Base-by-base conservation (phyloP, 768 basidiomycete species). In the Tulasnella sp. region DNA sequence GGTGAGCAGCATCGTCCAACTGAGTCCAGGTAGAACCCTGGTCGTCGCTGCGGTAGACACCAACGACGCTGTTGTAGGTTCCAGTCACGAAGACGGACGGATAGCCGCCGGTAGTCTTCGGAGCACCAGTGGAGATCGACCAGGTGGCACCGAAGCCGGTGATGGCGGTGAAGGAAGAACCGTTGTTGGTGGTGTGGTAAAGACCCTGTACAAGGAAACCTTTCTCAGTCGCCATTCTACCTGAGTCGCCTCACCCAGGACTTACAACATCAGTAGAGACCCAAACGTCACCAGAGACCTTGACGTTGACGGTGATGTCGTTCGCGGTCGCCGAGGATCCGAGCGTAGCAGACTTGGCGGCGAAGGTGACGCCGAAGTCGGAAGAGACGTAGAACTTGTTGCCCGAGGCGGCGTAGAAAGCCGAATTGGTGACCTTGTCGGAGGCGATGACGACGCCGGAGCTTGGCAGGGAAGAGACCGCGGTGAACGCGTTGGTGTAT, bases 371-470 rank as follows among this genome's bases (percentile, higher is more conserved):
- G 9, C 86, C 89, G 11, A 82, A 82, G 73, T 90, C 83, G 5
- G 80, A 83, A 19, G 88, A 88, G 17, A 87, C 74, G 75, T 88
- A 89, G 82, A 89, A 88, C 26, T 79, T 81, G 19, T 83, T 81
- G 0, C 83, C 83, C n/a, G 84, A 82, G n/a, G 87, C 88, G 22
- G 83, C 88, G 76, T 89, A 89, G 81, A 89, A 88, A 63, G 87
- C 76, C 0, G 68, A 29, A 39, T 73, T 19, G 40, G 26, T 39
- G 75, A 81, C 81, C 78, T 88, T 89, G 79, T 90, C 88, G 2
- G 88, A 85, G 9, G 87, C 87, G 74, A 90, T 88, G 14, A 80
- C 82, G 7, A 36, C 47, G 0, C 87, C 83, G 42, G 77, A 78
- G 2, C 84, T 81, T 0, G 88, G 88, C 3, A 89, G 82, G 14